Evolutionary conservation across 2,329 filamentous ascomycete genomes (phyloP).

Genomic region (Aureobasidium sp.): DNA sequence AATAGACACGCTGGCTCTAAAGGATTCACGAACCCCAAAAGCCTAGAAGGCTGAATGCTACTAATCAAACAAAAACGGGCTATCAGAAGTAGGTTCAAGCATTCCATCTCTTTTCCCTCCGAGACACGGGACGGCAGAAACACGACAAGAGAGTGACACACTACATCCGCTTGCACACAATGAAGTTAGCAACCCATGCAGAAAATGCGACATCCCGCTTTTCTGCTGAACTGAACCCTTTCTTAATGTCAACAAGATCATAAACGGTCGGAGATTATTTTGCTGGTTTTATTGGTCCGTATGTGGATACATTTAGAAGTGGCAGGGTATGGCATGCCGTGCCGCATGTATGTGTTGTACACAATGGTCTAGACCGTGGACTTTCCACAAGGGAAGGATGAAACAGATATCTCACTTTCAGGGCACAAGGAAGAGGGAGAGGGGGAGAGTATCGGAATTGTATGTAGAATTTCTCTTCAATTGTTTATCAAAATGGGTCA

Average conservation of each 20-base stretch:
- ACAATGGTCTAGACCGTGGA: not conserved
- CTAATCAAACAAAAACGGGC: not conserved
- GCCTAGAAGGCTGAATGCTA: not conserved
- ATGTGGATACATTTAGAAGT: too few species aligned
- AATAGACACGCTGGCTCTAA: not conserved
- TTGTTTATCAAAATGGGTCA: not conserved
- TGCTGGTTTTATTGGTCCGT: too few species aligned
- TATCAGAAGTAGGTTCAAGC: not conserved
- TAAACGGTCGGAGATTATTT: not conserved
- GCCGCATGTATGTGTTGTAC: not conserved
- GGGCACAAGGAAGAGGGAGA: not conserved
- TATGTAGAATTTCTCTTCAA: not conserved
- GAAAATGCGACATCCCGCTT: not conserved
- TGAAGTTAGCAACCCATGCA: not conserved
- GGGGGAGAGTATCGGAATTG: too few species aligned
- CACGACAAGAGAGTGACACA: not conserved
- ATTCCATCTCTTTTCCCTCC: not conserved
- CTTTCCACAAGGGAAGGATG: not conserved
- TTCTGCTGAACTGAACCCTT: not conserved
- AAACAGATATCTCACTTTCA: not conserved
- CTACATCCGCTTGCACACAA: too few species aligned
- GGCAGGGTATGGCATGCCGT: not conserved
- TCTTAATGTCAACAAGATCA: not conserved
- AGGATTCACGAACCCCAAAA: too few species aligned
- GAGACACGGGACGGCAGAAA: slow-evolving; percentile 2